Evolutionary conservation across 805 yeast species (phyloP).

Genomic region (Kurtzmaniella fragi): DNA sequence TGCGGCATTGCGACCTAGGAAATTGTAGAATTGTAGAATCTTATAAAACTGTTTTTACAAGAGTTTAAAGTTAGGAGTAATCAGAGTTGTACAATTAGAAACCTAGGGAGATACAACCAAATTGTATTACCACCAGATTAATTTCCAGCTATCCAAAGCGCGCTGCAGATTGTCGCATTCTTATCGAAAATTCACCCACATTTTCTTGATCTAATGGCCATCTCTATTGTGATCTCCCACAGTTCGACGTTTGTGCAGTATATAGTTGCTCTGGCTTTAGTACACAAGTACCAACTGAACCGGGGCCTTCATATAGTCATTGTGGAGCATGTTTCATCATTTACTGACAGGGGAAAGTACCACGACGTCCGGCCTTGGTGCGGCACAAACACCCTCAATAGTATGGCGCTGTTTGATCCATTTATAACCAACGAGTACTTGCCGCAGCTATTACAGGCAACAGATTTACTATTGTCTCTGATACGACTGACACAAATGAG

Average conservation of each 20-base stretch:
- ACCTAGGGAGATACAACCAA: too few species aligned
- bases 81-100: too few species aligned
- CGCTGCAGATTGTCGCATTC: not conserved
- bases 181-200: not conserved
- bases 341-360: not conserved
- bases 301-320: slow-evolving; percentile 11
- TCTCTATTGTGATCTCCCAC: slow-evolving; percentile 13
- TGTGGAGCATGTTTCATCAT: slow-evolving; percentile 5
- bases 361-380: slow-evolving; percentile 21
- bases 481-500: too few species aligned
- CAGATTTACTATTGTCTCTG: too few species aligned
- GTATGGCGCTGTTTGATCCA: not conserved
- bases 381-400: slow-evolving; percentile 17
- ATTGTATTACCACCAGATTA: too few species aligned
- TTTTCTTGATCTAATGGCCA: not conserved
- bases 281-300: slow-evolving; percentile 6
- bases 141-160: not conserved
- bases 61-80: too few species aligned
- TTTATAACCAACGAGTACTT: too few species aligned
- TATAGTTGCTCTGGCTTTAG: slow-evolving; percentile 13
- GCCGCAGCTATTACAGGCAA: too few species aligned
- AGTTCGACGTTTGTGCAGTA: slow-evolving; percentile 12
- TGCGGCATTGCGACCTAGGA: too few species aligned
- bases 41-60: too few species aligned
- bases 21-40: too few species aligned